Evolutionary conservation across 148 eudicot genomes (phyloP).

Genomic region (Spergularia bocconei): DNA sequence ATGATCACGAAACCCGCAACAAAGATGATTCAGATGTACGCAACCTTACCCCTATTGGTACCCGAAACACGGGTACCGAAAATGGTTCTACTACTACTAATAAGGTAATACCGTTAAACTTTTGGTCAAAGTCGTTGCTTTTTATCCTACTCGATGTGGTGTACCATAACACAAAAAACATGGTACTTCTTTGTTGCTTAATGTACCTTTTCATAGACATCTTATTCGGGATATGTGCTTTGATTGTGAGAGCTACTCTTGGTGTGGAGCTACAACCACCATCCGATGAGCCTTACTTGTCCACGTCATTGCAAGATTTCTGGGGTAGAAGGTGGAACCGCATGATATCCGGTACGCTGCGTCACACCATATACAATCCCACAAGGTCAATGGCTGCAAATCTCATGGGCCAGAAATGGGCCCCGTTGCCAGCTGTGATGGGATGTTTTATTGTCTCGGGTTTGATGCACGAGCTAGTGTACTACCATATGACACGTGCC

Average conservation of each 20-base stretch:
- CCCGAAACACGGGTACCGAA: neutral
- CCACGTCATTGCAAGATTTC: conserved; percentile 60
- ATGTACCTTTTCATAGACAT: conserved; percentile 28
- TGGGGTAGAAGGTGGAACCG: conserved; percentile 68
- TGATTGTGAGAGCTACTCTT: conserved; percentile 18
- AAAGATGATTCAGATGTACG: neutral
- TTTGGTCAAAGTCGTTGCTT: conserved; percentile 10
- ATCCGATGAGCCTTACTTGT: conserved; percentile 48
- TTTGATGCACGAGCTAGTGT: conserved; percentile 71
- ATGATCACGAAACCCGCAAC: too few species aligned
- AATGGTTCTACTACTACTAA: neutral
- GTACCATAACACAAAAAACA: neutral
- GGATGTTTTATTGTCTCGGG: conserved; percentile 60
- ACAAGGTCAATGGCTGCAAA: conserved; percentile 24
- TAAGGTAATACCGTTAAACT: conserved; percentile 17
- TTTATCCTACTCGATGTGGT: conserved; percentile 5
- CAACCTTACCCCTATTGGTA: neutral
- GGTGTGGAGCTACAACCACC: conserved; percentile 49
- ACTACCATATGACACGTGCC: conserved; percentile 43
- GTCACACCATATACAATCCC: conserved; percentile 38
- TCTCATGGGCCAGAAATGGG: conserved; percentile 31
- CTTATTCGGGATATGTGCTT: conserved; percentile 19
- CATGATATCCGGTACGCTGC: conserved; percentile 36
- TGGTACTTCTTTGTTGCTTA: conserved; percentile 15
- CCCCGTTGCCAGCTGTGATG: conserved; percentile 36